These are phyloP conservation scores for Apiosordaria backusii DNA, from an alignment of 495 filamentous ascomycete genomes.

Conservation along the genomic window DNA sequence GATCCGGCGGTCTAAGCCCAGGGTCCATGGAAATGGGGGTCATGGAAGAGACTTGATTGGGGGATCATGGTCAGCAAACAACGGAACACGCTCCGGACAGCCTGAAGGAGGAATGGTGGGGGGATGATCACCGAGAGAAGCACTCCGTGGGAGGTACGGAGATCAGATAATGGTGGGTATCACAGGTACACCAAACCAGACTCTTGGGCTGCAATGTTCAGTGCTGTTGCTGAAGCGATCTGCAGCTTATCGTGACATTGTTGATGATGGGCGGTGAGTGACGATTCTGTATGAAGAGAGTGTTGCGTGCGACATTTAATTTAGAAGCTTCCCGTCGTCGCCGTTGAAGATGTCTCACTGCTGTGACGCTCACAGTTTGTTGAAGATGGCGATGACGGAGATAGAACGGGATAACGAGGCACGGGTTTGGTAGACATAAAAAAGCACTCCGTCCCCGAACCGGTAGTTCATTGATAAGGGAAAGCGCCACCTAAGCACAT, in stretches of 20 bases:
- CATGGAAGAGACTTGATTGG: background rate
- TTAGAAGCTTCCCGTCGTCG: background rate
- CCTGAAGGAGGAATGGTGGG: no score
- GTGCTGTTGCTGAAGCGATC: background rate
- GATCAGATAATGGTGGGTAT: background rate
- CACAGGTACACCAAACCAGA: background rate
- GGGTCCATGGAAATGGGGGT: background rate
- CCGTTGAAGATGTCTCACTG: background rate
- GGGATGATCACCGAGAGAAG: no score
- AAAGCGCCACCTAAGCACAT: background rate
- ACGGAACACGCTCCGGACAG: background rate
- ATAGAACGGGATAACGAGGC: background rate
- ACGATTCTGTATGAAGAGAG: background rate
- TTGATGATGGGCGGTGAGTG: background rate
- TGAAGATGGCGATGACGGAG: background rate
- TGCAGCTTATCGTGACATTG: background rate
- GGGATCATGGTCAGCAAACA: background rate
- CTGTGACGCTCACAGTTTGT: background rate
- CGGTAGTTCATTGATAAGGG: background rate
- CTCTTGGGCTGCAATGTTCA: background rate
- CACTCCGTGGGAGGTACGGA: no score
- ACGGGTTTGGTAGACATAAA: background rate
- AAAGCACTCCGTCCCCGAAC: background rate
- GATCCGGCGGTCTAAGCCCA: background rate
- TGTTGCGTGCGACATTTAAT: background rate